Percentiles rank a stretch among this genome's conserved stretches.
Conservation (phyloP, 345 rosid genomes). For the Toxicodendron radicans region DNA sequence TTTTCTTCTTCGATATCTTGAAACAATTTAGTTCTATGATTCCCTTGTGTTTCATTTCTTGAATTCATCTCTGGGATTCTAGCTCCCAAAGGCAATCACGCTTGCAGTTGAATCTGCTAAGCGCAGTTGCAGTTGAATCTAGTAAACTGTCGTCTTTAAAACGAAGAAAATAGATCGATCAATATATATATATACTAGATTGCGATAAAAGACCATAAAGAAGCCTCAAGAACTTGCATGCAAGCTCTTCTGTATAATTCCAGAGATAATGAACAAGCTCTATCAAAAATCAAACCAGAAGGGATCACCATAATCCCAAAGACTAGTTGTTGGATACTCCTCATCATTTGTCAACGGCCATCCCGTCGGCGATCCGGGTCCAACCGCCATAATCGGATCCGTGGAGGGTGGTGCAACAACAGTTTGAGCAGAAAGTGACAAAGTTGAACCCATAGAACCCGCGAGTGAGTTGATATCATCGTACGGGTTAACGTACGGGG, state of each 20-base stretch:
- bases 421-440: conserved; percentile 41
- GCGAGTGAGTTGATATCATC: conserved; percentile 38
- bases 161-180: background rate
- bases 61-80: too few relatives aligned
- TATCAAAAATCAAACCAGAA: conserved; percentile 48
- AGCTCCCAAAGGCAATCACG: background rate
- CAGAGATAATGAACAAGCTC: background rate
- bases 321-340: conserved; percentile 41
- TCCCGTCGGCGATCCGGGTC: conserved; percentile 46
- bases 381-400: conserved; percentile 46
- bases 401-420: conserved; percentile 37
- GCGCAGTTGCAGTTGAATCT: background rate
- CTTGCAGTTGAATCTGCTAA: background rate
- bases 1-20: background rate
- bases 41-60: background rate
- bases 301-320: conserved; percentile 70
- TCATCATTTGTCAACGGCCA: conserved; percentile 74
- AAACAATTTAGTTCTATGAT: background rate
- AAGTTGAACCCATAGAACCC: conserved; percentile 48
- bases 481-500: conserved; percentile 30
- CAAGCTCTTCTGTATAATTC: background rate
- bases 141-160: background rate
- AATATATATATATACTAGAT: background rate
- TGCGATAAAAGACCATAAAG: background rate
- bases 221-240: conserved; percentile 9